Evolutionary conservation across 345 rosid genomes (phyloP).

Genomic region (Dovyalis caffra): DNA sequence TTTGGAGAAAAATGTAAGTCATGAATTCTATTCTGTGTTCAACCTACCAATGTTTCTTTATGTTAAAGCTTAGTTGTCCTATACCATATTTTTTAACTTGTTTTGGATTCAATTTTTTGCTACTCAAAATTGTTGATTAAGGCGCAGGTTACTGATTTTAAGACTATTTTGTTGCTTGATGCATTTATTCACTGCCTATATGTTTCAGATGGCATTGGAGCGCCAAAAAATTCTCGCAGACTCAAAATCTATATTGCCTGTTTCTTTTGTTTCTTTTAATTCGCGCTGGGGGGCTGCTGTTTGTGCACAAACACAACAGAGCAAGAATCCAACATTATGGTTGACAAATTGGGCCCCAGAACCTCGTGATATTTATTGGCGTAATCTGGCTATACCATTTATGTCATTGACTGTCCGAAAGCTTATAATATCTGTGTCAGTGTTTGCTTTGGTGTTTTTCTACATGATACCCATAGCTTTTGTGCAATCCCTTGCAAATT

Average conservation of each 20-base stretch:
- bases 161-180: neutral
- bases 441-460: constrained; percentile 88
- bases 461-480: constrained; percentile 99
- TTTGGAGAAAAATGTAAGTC: constrained; percentile 59
- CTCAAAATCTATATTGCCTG: constrained; percentile 67
- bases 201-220: constrained; percentile 69
- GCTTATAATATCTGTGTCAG: constrained; percentile 61
- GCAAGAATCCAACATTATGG: constrained; percentile 90
- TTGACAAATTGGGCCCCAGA: constrained; percentile 95
- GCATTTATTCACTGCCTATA: neutral
- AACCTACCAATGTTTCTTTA: neutral
- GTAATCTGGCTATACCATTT: constrained; percentile 87
- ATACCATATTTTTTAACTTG: neutral
- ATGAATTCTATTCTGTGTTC: constrained; percentile 4
- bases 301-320: constrained; percentile 97
- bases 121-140: neutral
- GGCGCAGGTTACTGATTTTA: neutral
- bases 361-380: constrained; percentile 96
- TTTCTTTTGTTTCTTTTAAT: constrained; percentile 84
- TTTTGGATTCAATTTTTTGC: neutral
- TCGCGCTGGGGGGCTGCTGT: constrained; percentile 98
- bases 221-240: constrained; percentile 69
- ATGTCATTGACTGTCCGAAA: constrained; percentile 78
- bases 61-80: too few species aligned
- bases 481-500: constrained; percentile 95